Percentiles rank a stretch among this genome's conserved stretches.
phyloP scores from a whole-genome alignment of 257 asterid genomes.

The Nicotiana undulata region DNA sequence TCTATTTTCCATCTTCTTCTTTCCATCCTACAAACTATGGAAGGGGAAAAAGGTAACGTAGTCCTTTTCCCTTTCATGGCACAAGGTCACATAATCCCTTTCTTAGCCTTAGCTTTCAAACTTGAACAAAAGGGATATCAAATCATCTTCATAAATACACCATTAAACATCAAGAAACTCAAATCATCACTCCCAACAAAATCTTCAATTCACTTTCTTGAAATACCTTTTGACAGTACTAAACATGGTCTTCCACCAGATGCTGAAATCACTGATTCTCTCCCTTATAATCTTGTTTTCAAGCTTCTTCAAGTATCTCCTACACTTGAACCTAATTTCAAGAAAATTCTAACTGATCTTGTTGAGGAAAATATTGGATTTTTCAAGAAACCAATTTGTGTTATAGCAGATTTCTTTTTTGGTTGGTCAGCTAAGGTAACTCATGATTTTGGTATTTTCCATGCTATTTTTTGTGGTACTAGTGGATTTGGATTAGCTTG shows the following conservation, averaged over 20 bases:
- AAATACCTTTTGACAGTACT: constrained; percentile 42
- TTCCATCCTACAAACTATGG: constrained; percentile 1
- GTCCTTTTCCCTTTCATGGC: constrained; percentile 23
- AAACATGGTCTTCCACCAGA: constrained; percentile 49
- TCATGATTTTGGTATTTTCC: constrained; percentile 41
- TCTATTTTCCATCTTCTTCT: not conserved
- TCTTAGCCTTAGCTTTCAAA: constrained; percentile 14
- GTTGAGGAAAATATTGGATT: constrained; percentile 7
- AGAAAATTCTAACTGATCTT: constrained; percentile 17
- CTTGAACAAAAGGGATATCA: not conserved
- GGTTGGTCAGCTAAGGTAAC: constrained; percentile 50
- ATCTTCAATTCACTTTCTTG: constrained; percentile 27
- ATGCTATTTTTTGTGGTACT: constrained; percentile 33
- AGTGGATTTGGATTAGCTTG: constrained; percentile 67
- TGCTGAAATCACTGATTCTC: constrained; percentile 35
- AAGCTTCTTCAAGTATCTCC: constrained; percentile 33
- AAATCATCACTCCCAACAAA: constrained; percentile 14
- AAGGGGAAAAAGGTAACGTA: constrained; percentile 2
- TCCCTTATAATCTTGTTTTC: constrained; percentile 29
- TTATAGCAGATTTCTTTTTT: constrained; percentile 46
- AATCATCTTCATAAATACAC: constrained; percentile 25
- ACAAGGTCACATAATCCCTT: constrained; percentile 23
- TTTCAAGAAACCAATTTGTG: constrained; percentile 26
- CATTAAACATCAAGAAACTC: constrained; percentile 47
- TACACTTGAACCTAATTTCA: constrained; percentile 27